These are phyloP conservation scores for Euphorbia tirucalli DNA, from an alignment of 345 rosid genomes.

Conservation along the genomic window DNA sequence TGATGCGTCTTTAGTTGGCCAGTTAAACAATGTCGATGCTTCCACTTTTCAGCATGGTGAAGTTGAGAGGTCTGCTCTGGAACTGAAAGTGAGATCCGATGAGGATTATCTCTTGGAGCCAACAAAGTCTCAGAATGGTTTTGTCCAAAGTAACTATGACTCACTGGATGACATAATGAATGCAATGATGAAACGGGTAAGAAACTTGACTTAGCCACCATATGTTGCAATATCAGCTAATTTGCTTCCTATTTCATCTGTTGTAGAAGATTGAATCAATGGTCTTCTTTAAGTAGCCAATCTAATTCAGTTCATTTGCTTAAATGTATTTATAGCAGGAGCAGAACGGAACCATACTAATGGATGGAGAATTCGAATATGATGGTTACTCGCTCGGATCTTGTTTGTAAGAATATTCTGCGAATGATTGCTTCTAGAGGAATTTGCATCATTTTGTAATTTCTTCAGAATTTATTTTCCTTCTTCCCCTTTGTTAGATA, in stretches of 20 bases:
- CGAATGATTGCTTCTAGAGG: constrained; percentile 10
- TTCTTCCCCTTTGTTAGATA: neutral
- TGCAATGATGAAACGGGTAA: constrained; percentile 67
- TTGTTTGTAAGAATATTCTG: constrained; percentile 34
- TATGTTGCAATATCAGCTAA: neutral
- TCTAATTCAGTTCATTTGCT: too few relatives aligned
- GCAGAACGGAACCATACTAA: constrained; percentile 32
- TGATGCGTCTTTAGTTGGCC: constrained; percentile 39
- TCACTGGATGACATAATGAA: constrained; percentile 68
- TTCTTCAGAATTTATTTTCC: constrained; percentile 1
- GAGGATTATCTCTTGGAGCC: constrained; percentile 43
- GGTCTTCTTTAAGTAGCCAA: too few relatives aligned
- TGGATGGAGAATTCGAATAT: constrained; percentile 57
- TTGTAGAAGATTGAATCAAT: too few relatives aligned
- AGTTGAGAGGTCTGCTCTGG: constrained; percentile 35
- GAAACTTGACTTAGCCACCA: constrained; percentile 1
- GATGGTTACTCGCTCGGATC: constrained; percentile 52
- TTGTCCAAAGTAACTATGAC: constrained; percentile 44
- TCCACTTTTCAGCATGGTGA: constrained; percentile 32
- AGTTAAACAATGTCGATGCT: constrained; percentile 30
- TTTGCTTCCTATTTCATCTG: too few relatives aligned
- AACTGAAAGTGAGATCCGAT: constrained; percentile 36
- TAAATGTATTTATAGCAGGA: constrained; percentile 42
- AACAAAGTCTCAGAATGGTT: constrained; percentile 44
- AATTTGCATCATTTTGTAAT: constrained; percentile 32